Evolutionary conservation across 2,329 filamentous ascomycete genomes (phyloP).

Genomic region (Phialemonium atrogriseum): DNA sequence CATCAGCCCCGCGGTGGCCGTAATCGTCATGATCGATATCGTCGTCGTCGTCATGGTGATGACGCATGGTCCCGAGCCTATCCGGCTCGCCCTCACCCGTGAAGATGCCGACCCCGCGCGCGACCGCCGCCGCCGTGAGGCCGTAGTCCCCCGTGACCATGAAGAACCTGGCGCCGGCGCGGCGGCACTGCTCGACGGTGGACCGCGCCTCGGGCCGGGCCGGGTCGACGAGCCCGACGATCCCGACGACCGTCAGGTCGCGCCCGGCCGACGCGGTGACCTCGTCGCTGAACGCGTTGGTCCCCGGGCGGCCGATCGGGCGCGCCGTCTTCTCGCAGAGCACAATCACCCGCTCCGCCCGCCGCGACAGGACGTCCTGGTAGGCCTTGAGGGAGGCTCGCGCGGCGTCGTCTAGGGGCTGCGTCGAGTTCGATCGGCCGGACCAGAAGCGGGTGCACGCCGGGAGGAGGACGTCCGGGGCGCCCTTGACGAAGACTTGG

Average conservation of each 20-base stretch:
- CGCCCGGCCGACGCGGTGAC: constrained; percentile 28
- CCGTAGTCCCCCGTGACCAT: constrained; percentile 58
- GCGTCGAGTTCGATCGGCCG: constrained; percentile 15
- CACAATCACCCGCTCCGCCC: constrained; percentile 28
- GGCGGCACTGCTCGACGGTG: constrained; percentile 45
- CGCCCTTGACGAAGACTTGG: constrained; percentile 41
- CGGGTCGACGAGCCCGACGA: constrained; percentile 42
- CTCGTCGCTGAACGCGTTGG: constrained; percentile 43
- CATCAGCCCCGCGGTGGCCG: constrained; percentile 20
- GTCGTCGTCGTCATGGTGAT: constrained; percentile 38
- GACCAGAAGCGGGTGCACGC: constrained; percentile 40
- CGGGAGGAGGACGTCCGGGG: constrained; percentile 35
- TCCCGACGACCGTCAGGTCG: constrained; percentile 39
- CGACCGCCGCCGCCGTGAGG: constrained; percentile 51
- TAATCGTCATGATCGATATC: constrained; percentile 48
- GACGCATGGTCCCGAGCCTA: too few species aligned
- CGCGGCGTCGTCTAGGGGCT: not conserved
- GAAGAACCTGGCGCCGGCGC: constrained; percentile 49
- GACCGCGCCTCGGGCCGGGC: constrained; percentile 38
- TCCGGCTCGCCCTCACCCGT: constrained; percentile 20
- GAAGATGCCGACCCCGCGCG: constrained; percentile 26
- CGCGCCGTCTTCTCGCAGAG: constrained; percentile 28
- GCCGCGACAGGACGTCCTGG: constrained; percentile 24
- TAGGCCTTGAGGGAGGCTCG: constrained; percentile 40
- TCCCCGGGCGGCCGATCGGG: constrained; percentile 19